Conservation (phyloP, 179 eudicot species). For the Camellia oleifera region DNA sequence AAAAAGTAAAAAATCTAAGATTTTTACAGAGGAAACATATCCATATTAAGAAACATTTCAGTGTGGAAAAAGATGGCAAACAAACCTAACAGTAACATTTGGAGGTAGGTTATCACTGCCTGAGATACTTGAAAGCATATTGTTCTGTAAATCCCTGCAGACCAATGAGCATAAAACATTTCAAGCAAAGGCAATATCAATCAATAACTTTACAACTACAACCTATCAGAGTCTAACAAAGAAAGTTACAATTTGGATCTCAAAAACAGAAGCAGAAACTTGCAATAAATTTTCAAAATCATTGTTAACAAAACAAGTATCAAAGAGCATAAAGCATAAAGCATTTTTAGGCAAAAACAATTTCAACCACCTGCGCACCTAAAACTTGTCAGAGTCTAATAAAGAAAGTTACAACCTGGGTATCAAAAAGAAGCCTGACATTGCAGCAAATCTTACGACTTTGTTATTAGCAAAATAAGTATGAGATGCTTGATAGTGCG, state of each 20-base stretch:
- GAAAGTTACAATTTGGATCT: not conserved
- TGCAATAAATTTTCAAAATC: not conserved
- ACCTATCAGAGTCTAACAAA: not conserved
- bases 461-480: not conserved
- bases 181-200: not conserved
- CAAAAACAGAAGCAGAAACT: not conserved
- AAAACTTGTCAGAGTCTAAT: not conserved
- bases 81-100: constrained; percentile 64
- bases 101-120: constrained; percentile 42
- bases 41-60: not conserved
- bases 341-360: not conserved
- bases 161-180: not conserved
- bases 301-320: not conserved
- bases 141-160: constrained; percentile 62
- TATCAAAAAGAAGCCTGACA: not conserved
- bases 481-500: constrained; percentile 5
- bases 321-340: not conserved
- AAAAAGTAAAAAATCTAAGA: not conserved
- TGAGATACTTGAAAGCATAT: constrained; percentile 48
- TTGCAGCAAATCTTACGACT: not conserved
- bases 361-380: not conserved
- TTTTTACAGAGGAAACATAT: not conserved
- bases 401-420: not conserved
- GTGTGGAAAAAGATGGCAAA: constrained; percentile 8
- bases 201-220: not conserved